These are phyloP conservation scores for Arthrobotrys entomopaga DNA, from an alignment of 2,329 filamentous ascomycete species.

Conservation along the genomic window DNA sequence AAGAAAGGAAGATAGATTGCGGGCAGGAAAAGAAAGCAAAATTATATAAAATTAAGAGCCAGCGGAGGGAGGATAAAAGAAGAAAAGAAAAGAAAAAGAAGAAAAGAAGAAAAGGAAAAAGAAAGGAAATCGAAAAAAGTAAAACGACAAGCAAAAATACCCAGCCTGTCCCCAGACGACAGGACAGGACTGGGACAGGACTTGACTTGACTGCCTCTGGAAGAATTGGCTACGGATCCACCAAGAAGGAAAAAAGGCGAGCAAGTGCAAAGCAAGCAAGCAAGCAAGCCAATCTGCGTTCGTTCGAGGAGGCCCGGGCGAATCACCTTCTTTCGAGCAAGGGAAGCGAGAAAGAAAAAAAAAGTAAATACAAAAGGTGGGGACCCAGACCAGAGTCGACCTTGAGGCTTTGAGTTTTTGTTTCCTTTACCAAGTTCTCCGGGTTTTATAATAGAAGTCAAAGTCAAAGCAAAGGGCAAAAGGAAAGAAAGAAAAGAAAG, in stretches of 20 bases:
- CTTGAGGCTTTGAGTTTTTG: slow-evolving; percentile 43
- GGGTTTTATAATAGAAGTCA: background rate
- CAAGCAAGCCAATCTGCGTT: slow-evolving; percentile 54
- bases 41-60: slow-evolving; percentile 50
- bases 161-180: slow-evolving; percentile 54
- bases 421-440: background rate
- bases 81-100: slow-evolving; percentile 44
- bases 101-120: slow-evolving; percentile 47
- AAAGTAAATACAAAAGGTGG: slow-evolving; percentile 43
- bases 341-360: slow-evolving; percentile 55
- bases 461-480: slow-evolving; percentile 2
- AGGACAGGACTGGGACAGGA: no score
- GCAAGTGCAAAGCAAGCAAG: slow-evolving; percentile 25
- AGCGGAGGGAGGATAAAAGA: slow-evolving; percentile 32
- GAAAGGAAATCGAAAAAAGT: slow-evolving; percentile 40
- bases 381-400: no score
- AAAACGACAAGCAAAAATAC: slow-evolving; percentile 53
- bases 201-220: slow-evolving; percentile 52
- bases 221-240: slow-evolving; percentile 51
- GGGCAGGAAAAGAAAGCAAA: slow-evolving; percentile 55
- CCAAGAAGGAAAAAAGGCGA: slow-evolving; percentile 27
- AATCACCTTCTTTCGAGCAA: slow-evolving; percentile 55
- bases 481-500: slow-evolving; percentile 34
- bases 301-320: slow-evolving; percentile 53
- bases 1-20: slow-evolving; percentile 54